Conservation (phyloP, 1,139 yeast species). For the Suhomyces maxii region DNA sequence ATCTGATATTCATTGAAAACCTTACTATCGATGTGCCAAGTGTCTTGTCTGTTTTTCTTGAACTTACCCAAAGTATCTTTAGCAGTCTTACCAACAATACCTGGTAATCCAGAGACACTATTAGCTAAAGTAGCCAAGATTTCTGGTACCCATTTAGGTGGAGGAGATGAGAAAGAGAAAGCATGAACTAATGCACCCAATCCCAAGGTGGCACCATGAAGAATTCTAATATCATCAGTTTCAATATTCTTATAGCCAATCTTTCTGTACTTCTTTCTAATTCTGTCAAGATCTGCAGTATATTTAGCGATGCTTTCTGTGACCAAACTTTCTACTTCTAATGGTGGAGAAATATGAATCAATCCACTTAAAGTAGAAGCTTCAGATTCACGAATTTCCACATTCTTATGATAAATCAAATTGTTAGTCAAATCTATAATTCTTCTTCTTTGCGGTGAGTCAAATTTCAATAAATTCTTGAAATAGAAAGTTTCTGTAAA, state of each 20-base stretch:
- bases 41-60: conserved; percentile 90
- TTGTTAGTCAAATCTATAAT: conserved; percentile 56
- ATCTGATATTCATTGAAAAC: conserved; percentile 77
- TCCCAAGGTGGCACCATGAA: conserved; percentile 90
- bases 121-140: conserved; percentile 69
- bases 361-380: conserved; percentile 78
- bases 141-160: conserved; percentile 86
- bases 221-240: conserved; percentile 43
- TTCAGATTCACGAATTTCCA: conserved; percentile 78
- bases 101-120: conserved; percentile 68
- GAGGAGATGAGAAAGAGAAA: conserved; percentile 88
- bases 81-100: conserved; percentile 81
- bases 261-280: conserved; percentile 34
- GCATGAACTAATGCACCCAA: conserved; percentile 88
- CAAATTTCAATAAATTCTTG: conserved; percentile 63
- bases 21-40: conserved; percentile 90
- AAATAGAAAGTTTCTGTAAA: conserved; percentile 76
- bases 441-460: conserved; percentile 45
- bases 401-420: conserved; percentile 60
- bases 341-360: conserved; percentile 70
- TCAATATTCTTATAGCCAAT: conserved; percentile 32
- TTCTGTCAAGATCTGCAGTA: conserved; percentile 30
- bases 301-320: conserved; percentile 24
- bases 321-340: conserved; percentile 47
- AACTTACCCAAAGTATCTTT: conserved; percentile 80